Evolutionary conservation across 2,329 filamentous ascomycete genomes (phyloP), one percentile per base, ranked within the genome.

Genomic region (Xylariaceae sp.): DNA sequence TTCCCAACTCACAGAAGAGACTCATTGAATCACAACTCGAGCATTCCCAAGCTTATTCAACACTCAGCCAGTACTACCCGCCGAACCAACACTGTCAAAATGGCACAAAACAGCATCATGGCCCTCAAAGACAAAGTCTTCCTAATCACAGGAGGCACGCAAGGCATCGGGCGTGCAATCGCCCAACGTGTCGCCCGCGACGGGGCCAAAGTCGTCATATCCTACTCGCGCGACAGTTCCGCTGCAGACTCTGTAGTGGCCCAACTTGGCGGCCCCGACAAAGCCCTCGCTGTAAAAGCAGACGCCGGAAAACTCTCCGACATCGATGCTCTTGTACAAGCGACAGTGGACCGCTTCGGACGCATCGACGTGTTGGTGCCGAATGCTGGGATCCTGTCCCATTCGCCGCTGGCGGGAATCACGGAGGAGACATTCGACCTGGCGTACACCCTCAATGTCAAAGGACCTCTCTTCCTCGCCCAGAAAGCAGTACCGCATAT

Each of bases 81-180:
- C n/a, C 22, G 22, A 45, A 10, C 18, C 22, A 18, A 11, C 42
- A 6, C 18, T 22, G 3, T 28, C 17, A 55, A 39, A 34, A 52
- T 50, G 45, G 38, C 45, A 38, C 13, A 13, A 31, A 44, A 2
- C 53, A 39, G 42, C 22, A 48, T 28, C 22, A 28, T 28, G 7
- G 22, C 31, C 42, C 47, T 57, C 19, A 44, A 43, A 13, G 53
- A 31, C 50, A 75, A 73, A 60, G 64, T 71, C 16, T 61, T 78
- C 56, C 71, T 83, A 63, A 71, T 84, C 66, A 83, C 80, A 18
- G 80, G 75, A 53, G 74, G 74, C 50, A 78, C 77, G 50, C 82
- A 81, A 60, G 83, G 82, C 54, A 84, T 86, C 56, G 83, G 83
- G 28, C 73, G 75, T 49, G 80, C 81, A 51, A 80, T 80, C 48